Percentiles rank a stretch among this genome's conserved stretches.
phyloP scores from a whole-genome alignment of 2,329 filamentous ascomycete species.

The Fusarium coffeatum region DNA sequence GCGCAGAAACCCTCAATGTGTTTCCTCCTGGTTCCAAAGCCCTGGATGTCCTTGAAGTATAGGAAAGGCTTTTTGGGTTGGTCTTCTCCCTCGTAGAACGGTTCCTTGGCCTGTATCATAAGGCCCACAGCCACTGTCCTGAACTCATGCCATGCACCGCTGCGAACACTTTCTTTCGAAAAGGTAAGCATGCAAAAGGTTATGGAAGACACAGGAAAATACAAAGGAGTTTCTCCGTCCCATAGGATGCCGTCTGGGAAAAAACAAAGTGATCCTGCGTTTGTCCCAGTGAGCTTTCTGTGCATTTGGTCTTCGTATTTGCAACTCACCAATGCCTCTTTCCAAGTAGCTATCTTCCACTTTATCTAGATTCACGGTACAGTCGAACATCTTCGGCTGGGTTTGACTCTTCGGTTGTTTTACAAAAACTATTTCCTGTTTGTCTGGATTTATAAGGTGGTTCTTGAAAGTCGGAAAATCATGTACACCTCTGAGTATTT shows the following conservation, averaged over 20 bases:
- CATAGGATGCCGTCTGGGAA: conserved; percentile 2
- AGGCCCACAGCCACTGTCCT: conserved; percentile 15
- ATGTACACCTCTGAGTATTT: neutral
- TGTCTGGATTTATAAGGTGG: neutral
- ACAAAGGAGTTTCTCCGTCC: conserved; percentile 2
- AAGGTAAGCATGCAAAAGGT: neutral
- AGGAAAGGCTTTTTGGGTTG: neutral
- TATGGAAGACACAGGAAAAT: neutral
- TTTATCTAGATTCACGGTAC: neutral
- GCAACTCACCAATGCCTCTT: neutral
- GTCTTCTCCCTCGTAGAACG: conserved; percentile 2
- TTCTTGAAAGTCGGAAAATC: neutral
- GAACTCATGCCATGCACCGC: neutral
- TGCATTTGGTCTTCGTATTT: too few relatives aligned
- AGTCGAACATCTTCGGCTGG: conserved; percentile 1
- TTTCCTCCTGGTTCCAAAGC: neutral
- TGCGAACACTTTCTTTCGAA: conserved; percentile 3
- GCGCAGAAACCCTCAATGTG: conserved; percentile 2
- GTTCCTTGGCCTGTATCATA: conserved; percentile 8
- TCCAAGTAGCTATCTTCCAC: conserved; percentile 2
- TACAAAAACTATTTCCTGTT: neutral
- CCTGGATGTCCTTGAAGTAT: conserved; percentile 1
- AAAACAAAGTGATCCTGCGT: too few relatives aligned
- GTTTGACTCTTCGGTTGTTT: neutral
- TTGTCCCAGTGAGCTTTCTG: too few relatives aligned